Conservation (phyloP, 2,329 filamentous ascomycete species). For the Cladobotryum protrusum region DNA sequence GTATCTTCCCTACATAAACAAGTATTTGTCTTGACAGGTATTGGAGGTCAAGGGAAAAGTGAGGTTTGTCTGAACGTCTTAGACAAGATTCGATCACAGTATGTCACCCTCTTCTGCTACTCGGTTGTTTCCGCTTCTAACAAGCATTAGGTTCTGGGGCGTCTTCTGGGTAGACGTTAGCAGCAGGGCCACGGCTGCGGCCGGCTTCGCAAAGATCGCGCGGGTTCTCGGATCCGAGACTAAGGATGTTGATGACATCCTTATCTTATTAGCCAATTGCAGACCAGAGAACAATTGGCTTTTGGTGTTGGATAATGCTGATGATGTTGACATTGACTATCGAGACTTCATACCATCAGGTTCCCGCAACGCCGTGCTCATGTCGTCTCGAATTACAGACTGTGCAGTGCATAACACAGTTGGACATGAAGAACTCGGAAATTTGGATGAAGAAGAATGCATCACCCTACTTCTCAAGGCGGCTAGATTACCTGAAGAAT, state of each 20-base stretch:
- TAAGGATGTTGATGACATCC: constrained; percentile 1
- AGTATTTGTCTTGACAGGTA: constrained; percentile 3
- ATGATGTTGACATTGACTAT: constrained; percentile 24
- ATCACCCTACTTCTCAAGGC: background rate
- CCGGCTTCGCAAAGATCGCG: background rate
- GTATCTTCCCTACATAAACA: background rate
- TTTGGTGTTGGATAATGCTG: constrained; percentile 39
- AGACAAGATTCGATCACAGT: constrained; percentile 1
- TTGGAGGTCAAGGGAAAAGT: constrained; percentile 8
- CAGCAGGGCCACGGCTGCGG: background rate
- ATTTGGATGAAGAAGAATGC: constrained; percentile 4
- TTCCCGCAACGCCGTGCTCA: background rate
- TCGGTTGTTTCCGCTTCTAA: background rate
- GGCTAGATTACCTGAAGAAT: background rate
- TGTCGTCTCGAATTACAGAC: constrained; percentile 4
- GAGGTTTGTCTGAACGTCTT: constrained; percentile 5
- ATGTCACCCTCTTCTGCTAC: background rate
- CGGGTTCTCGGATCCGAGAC: background rate
- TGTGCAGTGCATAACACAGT: background rate
- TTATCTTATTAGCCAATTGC: background rate
- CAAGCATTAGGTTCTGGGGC: constrained; percentile 4
- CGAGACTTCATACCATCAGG: background rate
- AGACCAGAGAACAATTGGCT: constrained; percentile 26
- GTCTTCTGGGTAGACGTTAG: constrained; percentile 8
- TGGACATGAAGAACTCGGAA: background rate